These are phyloP conservation scores for Apiosordaria backusii DNA, from an alignment of 495 filamentous ascomycete species.

Conservation along the genomic window DNA sequence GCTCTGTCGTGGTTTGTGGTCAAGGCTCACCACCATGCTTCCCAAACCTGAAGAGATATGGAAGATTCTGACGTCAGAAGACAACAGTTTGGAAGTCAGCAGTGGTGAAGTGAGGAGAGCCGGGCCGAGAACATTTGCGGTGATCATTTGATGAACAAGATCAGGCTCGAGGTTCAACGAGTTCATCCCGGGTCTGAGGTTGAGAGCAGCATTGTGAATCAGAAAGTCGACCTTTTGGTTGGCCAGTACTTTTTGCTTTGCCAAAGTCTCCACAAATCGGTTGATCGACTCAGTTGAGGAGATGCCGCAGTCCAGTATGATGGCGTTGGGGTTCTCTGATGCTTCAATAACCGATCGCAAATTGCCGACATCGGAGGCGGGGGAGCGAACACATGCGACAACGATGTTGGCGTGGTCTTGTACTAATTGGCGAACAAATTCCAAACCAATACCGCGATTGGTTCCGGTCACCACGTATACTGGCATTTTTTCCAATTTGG, in stretches of 20 bases:
- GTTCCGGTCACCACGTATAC: constrained; percentile 54
- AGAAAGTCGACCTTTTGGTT: constrained; percentile 41
- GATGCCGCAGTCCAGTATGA: constrained; percentile 46
- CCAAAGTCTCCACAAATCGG: constrained; percentile 29
- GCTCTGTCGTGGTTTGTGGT: constrained; percentile 20
- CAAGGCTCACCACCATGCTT: constrained; percentile 18
- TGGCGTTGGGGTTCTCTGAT: constrained; percentile 25
- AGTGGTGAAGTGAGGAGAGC: constrained; percentile 36
- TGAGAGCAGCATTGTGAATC: constrained; percentile 45
- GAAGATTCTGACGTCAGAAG: constrained; percentile 29
- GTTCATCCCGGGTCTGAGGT: constrained; percentile 32
- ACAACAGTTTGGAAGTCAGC: constrained; percentile 25
- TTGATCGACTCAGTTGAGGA: constrained; percentile 33
- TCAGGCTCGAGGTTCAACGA: constrained; percentile 36
- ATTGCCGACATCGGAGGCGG: constrained; percentile 32
- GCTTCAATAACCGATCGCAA: constrained; percentile 24
- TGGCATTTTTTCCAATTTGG: constrained; percentile 38
- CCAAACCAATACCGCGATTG: constrained; percentile 54
- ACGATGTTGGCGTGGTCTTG: constrained; percentile 43
- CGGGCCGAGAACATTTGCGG: constrained; percentile 42
- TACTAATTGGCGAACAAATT: constrained; percentile 52
- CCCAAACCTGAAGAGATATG: constrained; percentile 42
- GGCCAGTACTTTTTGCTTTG: constrained; percentile 10
- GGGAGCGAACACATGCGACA: constrained; percentile 46
- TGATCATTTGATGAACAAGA: constrained; percentile 29